These are phyloP conservation scores for Trypanosoma brucei DNA, from an alignment of 208 protist species.

Conservation along the genomic window DNA sequence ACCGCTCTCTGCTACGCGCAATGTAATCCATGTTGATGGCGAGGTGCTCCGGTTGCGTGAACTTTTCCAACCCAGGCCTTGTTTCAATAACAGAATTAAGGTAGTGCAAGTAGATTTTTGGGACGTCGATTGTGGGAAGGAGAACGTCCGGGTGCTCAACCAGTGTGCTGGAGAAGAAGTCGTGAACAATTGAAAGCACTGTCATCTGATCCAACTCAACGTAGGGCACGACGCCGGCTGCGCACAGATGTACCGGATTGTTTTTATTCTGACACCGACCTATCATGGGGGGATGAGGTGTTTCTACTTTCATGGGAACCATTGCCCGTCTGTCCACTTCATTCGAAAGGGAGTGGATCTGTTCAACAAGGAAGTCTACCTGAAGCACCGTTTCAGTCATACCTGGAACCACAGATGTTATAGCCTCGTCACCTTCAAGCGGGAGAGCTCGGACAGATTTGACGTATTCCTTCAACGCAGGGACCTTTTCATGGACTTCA, in stretches of 20 bases:
- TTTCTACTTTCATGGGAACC: conserved; percentile 1
- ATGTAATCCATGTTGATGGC: conserved; percentile 64
- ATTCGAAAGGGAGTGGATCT: conserved; percentile 30
- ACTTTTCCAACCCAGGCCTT: conserved; percentile 24
- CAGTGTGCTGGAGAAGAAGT: conserved; percentile 66
- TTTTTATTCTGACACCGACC: conserved; percentile 29
- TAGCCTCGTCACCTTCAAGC: conserved; percentile 25
- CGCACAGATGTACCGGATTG: conserved; percentile 48
- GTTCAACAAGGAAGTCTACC: conserved; percentile 73
- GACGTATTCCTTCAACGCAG: conserved; percentile 26
- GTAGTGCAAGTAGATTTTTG: conserved; percentile 25
- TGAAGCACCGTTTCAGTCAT: conserved; percentile 43
- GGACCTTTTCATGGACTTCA: conserved; percentile 30
- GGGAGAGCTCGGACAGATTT: conserved; percentile 14
- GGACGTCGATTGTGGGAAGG: conserved; percentile 37
- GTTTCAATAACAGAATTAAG: conserved; percentile 15
- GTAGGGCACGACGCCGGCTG: conserved; percentile 46
- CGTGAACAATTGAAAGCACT: conserved; percentile 36
- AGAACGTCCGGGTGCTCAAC: conserved; percentile 46
- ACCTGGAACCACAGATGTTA: conserved; percentile 32
- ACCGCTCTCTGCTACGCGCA: conserved; percentile 22
- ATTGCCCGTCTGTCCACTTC: conserved; percentile 21
- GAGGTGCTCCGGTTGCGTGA: conserved; percentile 43
- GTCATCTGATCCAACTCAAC: conserved; percentile 27
- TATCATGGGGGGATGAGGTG: conserved; percentile 31